Evolutionary conservation across 176 grass and related monocot species (phyloP).

Genomic region (Lolium perenne): DNA sequence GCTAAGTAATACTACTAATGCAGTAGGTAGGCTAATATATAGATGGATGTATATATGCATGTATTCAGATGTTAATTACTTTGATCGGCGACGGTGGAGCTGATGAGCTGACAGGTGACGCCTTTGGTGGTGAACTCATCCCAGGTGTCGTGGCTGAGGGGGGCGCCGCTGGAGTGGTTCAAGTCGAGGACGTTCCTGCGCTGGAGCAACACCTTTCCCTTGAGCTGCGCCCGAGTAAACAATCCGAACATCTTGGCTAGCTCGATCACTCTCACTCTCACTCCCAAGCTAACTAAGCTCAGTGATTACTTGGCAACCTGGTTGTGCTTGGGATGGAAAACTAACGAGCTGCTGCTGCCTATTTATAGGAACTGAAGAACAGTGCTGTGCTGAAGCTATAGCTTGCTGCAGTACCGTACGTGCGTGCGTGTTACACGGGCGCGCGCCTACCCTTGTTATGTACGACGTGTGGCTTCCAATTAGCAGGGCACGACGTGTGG

Average conservation of each 20-base stretch:
- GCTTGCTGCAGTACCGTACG: not conserved
- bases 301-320: not conserved
- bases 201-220: slow-evolving; percentile 32
- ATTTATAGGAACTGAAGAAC: slow-evolving; percentile 7
- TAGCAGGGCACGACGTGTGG: not conserved
- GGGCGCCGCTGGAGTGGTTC: slow-evolving; percentile 40
- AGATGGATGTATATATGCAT: too few species aligned
- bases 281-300: not conserved
- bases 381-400: too few species aligned
- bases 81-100: slow-evolving; percentile 53
- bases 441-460: not conserved
- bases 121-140: slow-evolving; percentile 55
- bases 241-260: not conserved
- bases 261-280: not conserved
- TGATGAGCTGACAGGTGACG: slow-evolving; percentile 64
- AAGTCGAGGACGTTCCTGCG: slow-evolving; percentile 57
- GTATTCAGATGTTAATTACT: too few species aligned
- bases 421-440: not conserved
- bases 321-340: not conserved
- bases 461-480: not conserved
- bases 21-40: too few species aligned
- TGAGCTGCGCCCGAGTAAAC: not conserved
- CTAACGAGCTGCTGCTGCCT: not conserved
- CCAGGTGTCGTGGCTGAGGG: slow-evolving; percentile 44
- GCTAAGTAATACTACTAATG: too few species aligned